Conservation (phyloP, 768 basidiomycete genomes). For the Strobilomyces confusus region DNA sequence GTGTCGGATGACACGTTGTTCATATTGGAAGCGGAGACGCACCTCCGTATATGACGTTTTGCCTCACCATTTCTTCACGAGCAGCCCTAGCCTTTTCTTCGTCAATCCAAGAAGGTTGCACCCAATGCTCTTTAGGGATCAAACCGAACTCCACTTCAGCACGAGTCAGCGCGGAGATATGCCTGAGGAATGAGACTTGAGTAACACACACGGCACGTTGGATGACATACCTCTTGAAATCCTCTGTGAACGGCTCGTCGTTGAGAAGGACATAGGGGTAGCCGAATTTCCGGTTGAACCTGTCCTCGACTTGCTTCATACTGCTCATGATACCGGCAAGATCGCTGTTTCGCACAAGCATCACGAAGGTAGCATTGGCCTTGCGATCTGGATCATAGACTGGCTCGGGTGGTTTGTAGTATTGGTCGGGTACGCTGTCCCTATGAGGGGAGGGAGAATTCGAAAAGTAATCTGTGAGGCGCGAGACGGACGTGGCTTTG, state of each 20-base stretch:
- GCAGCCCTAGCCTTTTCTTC: conserved; percentile 56
- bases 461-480: conserved; percentile 24
- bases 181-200: conserved; percentile 24
- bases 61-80: conserved; percentile 58
- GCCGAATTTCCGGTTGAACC: conserved; percentile 74
- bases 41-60: conserved; percentile 69
- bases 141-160: conserved; percentile 50
- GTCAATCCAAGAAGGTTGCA: conserved; percentile 75
- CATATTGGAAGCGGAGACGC: not conserved
- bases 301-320: conserved; percentile 76
- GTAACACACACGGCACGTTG: not conserved
- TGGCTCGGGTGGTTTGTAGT: conserved; percentile 42
- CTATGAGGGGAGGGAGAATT: conserved; percentile 45
- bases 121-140: conserved; percentile 70
- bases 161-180: conserved; percentile 27
- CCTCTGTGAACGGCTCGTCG: conserved; percentile 72
- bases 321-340: conserved; percentile 55
- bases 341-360: conserved; percentile 71
- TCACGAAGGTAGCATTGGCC: conserved; percentile 80
- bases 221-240: conserved; percentile 59
- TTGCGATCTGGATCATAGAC: conserved; percentile 46
- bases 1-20: conserved; percentile 5
- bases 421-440: conserved; percentile 55
- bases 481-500: conserved; percentile 38
- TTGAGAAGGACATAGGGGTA: conserved; percentile 93